Conservation (phyloP, 2,329 filamentous ascomycete genomes). For the Clonostachys solani region DNA sequence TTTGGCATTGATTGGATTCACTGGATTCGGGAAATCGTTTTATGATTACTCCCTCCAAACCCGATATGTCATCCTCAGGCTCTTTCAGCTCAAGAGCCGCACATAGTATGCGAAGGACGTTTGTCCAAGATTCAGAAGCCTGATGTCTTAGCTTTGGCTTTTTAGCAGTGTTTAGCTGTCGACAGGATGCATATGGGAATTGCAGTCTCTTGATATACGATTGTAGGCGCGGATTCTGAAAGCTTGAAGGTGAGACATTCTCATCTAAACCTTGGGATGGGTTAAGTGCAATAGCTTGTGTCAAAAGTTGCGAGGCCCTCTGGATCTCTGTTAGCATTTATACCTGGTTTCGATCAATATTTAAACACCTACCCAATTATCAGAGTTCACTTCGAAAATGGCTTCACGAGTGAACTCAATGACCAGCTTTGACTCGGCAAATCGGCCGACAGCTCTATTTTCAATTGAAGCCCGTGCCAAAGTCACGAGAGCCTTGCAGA, state of each 20-base stretch:
- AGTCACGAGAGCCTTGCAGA: constrained; percentile 30
- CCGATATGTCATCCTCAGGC: no score
- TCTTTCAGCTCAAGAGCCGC: no score
- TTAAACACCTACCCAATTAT: constrained; percentile 14
- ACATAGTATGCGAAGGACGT: no score
- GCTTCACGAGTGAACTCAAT: constrained; percentile 25
- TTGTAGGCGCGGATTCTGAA: constrained; percentile 18
- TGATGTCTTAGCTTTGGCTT: no score
- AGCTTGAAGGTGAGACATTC: constrained; percentile 17
- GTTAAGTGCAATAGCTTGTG: constrained; percentile 13
- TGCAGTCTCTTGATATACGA: constrained; percentile 18
- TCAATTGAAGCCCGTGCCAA: constrained; percentile 28
- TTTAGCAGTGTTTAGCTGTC: no score
- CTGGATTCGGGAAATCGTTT: no score
- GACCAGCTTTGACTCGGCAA: constrained; percentile 36
- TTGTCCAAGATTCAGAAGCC: no score
- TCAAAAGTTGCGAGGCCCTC: constrained; percentile 20
- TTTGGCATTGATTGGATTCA: constrained; percentile 32
- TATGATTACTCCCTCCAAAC: no score
- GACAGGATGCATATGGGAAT: constrained; percentile 10
- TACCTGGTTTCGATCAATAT: no score
- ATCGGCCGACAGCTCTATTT: constrained; percentile 25
- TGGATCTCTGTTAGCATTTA: constrained; percentile 12
- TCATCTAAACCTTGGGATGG: constrained; percentile 12
- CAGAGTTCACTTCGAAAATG: constrained; percentile 23